A percentile compares a stretch with the other conserved stretches of the same genome.
phyloP scores from a whole-genome alignment of 805 yeast species.

The Sungouiella blattae region DNA sequence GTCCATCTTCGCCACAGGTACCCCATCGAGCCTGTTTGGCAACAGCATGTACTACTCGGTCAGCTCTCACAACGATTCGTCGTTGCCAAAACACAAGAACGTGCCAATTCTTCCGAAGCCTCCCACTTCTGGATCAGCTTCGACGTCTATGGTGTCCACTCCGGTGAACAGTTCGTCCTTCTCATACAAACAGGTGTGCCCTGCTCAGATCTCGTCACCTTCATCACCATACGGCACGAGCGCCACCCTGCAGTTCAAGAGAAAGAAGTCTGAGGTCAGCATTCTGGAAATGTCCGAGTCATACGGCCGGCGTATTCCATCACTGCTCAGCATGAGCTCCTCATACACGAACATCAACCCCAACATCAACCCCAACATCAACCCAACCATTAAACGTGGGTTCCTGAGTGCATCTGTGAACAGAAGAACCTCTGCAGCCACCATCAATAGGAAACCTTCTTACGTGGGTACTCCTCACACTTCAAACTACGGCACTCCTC shows the following conservation, averaged over 20 bases:
- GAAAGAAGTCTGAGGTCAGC: slow-evolving; percentile 39
- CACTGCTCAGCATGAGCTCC: slow-evolving; percentile 13
- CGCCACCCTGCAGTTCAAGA: slow-evolving; percentile 32
- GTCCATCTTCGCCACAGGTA: not conserved
- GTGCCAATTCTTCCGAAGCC: slow-evolving; percentile 43
- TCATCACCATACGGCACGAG: slow-evolving; percentile 16
- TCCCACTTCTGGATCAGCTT: too few relatives aligned
- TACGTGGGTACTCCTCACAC: slow-evolving; percentile 5
- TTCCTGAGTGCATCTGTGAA: slow-evolving; percentile 17
- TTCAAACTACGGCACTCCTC: too few relatives aligned
- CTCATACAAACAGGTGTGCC: too few relatives aligned
- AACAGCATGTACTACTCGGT: slow-evolving; percentile 8
- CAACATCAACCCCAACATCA: too few relatives aligned
- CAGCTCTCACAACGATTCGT: slow-evolving; percentile 8
- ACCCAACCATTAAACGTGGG: slow-evolving; percentile 9
- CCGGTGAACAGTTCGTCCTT: too few relatives aligned
- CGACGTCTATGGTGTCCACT: too few relatives aligned
- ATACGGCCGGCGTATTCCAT: slow-evolving; percentile 17
- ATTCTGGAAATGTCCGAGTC: slow-evolving; percentile 20
- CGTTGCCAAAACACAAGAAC: slow-evolving; percentile 28
- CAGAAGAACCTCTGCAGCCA: slow-evolving; percentile 16
- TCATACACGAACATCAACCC: too few relatives aligned
- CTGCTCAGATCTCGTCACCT: slow-evolving; percentile 9
- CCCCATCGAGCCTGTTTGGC: slow-evolving; percentile 5
- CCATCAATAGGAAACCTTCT: slow-evolving; percentile 7